Conservation (phyloP, 2,329 filamentous ascomycete species). For the Acephala macrosclerotiorum region DNA sequence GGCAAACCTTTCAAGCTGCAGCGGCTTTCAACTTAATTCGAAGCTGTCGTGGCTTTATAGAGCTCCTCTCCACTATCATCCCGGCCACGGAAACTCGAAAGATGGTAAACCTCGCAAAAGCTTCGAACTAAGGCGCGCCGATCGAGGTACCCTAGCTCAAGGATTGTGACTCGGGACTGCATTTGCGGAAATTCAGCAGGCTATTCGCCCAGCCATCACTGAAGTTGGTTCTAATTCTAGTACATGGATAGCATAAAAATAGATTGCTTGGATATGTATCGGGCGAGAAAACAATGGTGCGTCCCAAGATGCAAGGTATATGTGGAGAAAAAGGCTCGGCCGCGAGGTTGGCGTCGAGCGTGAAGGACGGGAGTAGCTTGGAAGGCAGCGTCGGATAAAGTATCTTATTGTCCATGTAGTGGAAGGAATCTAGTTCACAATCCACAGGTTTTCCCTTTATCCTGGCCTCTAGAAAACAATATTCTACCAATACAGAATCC, state of each 20-base stretch:
- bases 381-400: background rate
- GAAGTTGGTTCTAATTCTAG: no score
- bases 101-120: no score
- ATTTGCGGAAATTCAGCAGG: background rate
- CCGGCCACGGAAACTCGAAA: no score
- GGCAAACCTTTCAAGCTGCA: no score
- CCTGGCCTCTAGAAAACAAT: background rate
- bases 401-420: background rate
- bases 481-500: conserved; percentile 5
- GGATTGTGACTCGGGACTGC: background rate
- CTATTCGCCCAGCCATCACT: no score
- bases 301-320: background rate
- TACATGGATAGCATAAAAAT: background rate
- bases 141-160: background rate
- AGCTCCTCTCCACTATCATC: no score
- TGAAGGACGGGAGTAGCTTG: background rate
- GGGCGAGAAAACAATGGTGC: background rate
- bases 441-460: background rate
- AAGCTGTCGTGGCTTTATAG: no score
- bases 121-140: no score
- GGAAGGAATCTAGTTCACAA: background rate
- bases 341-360: background rate
- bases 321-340: background rate
- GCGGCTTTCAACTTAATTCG: no score
- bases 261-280: no score